phyloP scores from a whole-genome alignment of 2,329 filamentous ascomycete species.

The Ascocoryne sarcoides region DNA sequence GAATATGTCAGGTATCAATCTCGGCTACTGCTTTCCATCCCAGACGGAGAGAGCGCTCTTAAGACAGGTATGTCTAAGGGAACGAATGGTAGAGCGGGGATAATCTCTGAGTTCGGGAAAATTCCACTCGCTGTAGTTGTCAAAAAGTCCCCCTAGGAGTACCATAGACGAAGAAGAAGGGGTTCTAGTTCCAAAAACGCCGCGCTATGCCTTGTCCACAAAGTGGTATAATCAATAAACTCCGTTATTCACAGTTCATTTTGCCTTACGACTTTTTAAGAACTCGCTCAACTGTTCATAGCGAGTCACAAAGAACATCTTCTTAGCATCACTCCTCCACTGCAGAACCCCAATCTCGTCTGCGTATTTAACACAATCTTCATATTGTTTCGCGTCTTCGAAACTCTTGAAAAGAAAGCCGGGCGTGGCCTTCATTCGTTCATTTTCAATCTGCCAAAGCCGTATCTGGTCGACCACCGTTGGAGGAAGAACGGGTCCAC shows the following conservation, averaged over 20 bases:
- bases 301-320: conserved; percentile 86
- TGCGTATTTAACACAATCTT: conserved; percentile 66
- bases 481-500: conserved; percentile 70
- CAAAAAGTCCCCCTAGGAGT: too few species aligned
- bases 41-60: too few species aligned
- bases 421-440: conserved; percentile 75
- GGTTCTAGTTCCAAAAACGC: conserved; percentile 5
- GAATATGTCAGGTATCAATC: too few species aligned
- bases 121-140: too few species aligned
- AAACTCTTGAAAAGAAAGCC: conserved; percentile 93
- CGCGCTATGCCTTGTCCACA: conserved; percentile 14
- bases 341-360: conserved; percentile 83
- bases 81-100: too few species aligned
- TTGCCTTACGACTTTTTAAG: conserved; percentile 56
- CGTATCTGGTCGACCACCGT: conserved; percentile 97
- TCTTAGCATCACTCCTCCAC: conserved; percentile 73
- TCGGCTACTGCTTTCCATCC: too few species aligned
- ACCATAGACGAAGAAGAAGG: too few species aligned
- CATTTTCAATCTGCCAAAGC: conserved; percentile 94
- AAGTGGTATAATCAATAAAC: background rate
- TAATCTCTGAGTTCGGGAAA: too few species aligned
- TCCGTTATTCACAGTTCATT: conserved; percentile 14
- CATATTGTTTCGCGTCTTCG: conserved; percentile 59
- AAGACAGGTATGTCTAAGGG: too few species aligned
- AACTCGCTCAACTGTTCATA: conserved; percentile 83